These are phyloP conservation scores for Xylaria grammica DNA, from an alignment of 495 filamentous ascomycete genomes.

Conservation along the genomic window DNA sequence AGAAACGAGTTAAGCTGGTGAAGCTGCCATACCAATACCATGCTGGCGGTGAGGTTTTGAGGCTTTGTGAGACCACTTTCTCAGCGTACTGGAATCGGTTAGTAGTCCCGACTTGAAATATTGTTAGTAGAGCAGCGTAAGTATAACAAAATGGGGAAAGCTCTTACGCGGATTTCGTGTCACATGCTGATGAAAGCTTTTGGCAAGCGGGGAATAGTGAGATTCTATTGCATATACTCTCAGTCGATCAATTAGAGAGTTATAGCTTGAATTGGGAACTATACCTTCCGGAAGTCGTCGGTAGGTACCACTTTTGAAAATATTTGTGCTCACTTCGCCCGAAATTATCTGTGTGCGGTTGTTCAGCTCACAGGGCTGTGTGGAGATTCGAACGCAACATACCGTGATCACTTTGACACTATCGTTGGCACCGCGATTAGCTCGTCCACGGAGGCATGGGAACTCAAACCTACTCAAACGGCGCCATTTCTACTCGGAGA, in stretches of 20 bases:
- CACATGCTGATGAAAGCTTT: conserved; percentile 14
- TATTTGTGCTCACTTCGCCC: conserved; percentile 5
- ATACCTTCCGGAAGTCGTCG: background rate
- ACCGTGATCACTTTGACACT: background rate
- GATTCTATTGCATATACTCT: background rate
- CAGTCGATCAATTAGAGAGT: background rate
- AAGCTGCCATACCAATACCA: conserved; percentile 24
- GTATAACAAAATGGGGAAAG: background rate
- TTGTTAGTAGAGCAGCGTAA: background rate
- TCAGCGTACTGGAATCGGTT: conserved; percentile 14
- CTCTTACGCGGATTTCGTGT: conserved; percentile 7
- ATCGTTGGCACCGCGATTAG: too few relatives aligned
- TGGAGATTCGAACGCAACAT: background rate
- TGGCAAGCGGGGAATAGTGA: background rate
- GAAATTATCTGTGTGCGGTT: background rate
- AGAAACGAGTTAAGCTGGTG: background rate
- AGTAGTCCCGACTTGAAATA: background rate
- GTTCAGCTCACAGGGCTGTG: too few relatives aligned
- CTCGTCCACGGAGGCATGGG: too few relatives aligned
- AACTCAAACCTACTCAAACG: conserved; percentile 33
- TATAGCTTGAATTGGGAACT: background rate
- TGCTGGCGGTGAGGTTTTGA: conserved; percentile 12
- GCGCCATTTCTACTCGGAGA: conserved; percentile 40
- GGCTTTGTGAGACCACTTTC: conserved; percentile 20
- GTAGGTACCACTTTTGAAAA: background rate